Conservation (phyloP, 2,329 filamentous ascomycete species). For the Diaporthe vexans region DNA sequence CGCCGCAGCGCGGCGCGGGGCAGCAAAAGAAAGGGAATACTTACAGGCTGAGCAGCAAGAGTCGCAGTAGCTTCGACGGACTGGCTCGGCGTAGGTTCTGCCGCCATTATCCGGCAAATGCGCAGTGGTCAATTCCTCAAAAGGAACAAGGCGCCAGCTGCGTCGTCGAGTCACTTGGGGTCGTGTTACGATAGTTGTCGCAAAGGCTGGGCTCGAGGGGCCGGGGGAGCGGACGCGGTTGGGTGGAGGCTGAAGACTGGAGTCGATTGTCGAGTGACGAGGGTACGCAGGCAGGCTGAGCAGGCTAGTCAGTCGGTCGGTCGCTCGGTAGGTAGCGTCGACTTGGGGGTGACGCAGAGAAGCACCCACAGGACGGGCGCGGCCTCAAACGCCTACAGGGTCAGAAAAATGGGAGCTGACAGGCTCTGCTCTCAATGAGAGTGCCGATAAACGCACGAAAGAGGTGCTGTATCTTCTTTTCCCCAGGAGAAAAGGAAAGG, state of each 20-base stretch:
- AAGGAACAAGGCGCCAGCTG: constrained; percentile 37
- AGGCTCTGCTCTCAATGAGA: constrained; percentile 30
- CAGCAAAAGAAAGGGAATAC: constrained; percentile 45
- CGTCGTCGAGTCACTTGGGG: constrained; percentile 34
- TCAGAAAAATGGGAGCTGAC: background rate
- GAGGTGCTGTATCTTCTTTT: constrained; percentile 32
- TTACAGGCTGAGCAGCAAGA: constrained; percentile 61
- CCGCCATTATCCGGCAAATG: constrained; percentile 71
- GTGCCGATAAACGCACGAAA: constrained; percentile 24
- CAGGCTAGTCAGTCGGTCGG: constrained; percentile 22
- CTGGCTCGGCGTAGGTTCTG: constrained; percentile 69
- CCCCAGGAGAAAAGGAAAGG: constrained; percentile 27
- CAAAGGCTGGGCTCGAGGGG: constrained; percentile 32
- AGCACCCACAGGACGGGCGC: constrained; percentile 39
- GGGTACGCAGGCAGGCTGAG: constrained; percentile 31
- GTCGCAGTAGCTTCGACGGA: constrained; percentile 67
- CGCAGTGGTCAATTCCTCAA: constrained; percentile 40
- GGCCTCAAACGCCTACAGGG: constrained; percentile 25
- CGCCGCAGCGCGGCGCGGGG: constrained; percentile 48
- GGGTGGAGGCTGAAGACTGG: constrained; percentile 38
- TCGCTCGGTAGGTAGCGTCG: constrained; percentile 21
- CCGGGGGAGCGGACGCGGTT: constrained; percentile 33
- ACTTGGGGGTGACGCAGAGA: constrained; percentile 34
- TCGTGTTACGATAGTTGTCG: constrained; percentile 23
- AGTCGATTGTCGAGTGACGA: constrained; percentile 38